A percentile compares a stretch with the other conserved stretches of the same genome.
These are phyloP conservation scores for Kregervanrija pseudodelftensis DNA, from an alignment of 805 yeast species.

Conservation along the genomic window DNA sequence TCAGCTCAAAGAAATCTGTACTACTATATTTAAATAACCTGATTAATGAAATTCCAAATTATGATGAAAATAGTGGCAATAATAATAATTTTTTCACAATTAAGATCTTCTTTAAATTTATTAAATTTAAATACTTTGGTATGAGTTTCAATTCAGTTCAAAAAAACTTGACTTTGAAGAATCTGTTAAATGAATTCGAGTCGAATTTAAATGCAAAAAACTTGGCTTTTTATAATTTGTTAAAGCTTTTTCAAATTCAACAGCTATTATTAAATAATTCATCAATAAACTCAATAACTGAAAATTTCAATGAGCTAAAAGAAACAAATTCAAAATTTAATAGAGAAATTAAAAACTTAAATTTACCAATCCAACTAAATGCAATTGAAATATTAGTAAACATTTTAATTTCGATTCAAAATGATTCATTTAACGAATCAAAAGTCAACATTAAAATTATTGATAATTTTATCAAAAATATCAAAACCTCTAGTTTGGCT, in stretches of 20 bases:
- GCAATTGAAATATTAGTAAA: conserved; percentile 27
- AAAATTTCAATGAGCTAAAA: conserved; percentile 15
- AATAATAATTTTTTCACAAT: conserved; percentile 24
- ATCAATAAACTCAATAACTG: conserved; percentile 16
- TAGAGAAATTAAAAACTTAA: background rate
- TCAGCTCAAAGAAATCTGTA: conserved; percentile 15
- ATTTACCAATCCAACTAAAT: conserved; percentile 26
- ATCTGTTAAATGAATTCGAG: conserved; percentile 9
- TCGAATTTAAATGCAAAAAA: conserved; percentile 5
- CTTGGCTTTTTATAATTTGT: conserved; percentile 16
- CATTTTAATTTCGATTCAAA: conserved; percentile 23
- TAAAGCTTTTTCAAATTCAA: conserved; percentile 26
- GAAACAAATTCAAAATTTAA: background rate
- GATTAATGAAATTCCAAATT: conserved; percentile 13
- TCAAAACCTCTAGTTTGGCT: conserved; percentile 19
- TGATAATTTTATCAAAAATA: conserved; percentile 24
- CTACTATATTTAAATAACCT: conserved; percentile 27
- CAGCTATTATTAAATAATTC: conserved; percentile 27
- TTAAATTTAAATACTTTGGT: conserved; percentile 27
- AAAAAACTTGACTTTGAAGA: conserved; percentile 16
- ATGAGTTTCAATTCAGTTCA: conserved; percentile 21
- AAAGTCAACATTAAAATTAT: conserved; percentile 18
- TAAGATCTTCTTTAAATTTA: conserved; percentile 25
- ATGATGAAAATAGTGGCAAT: conserved; percentile 5
- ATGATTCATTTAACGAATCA: conserved; percentile 20